phyloP scores from a whole-genome alignment of 192 early-diverging fungal genomes.

The Geranomyces michiganensis region DNA sequence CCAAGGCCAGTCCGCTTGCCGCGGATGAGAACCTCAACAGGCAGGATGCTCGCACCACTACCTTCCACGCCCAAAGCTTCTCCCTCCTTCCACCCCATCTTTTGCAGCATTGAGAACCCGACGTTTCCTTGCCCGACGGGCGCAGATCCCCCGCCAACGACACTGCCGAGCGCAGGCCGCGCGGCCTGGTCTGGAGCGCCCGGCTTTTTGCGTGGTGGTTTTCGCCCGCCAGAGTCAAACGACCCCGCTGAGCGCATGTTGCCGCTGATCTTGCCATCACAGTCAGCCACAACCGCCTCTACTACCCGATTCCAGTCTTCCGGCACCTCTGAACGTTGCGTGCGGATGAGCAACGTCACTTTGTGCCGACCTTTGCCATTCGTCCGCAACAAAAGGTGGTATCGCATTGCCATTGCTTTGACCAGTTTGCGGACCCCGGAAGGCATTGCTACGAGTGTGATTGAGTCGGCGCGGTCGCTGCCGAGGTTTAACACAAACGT shows the following conservation, averaged over 20 bases:
- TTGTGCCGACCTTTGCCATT: slow-evolving; percentile 30
- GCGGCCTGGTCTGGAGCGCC: slow-evolving; percentile 36
- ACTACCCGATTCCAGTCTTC: slow-evolving; percentile 35
- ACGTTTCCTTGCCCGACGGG: slow-evolving; percentile 62
- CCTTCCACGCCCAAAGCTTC: slow-evolving; percentile 28
- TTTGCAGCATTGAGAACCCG: slow-evolving; percentile 69
- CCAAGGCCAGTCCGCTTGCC: slow-evolving; percentile 39
- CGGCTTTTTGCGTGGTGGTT: slow-evolving; percentile 10
- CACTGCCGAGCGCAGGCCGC: slow-evolving; percentile 44
- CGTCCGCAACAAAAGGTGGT: slow-evolving; percentile 20
- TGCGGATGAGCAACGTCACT: slow-evolving; percentile 24
- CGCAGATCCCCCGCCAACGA: slow-evolving; percentile 58
- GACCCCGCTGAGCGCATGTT: slow-evolving; percentile 27
- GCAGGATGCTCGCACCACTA: slow-evolving; percentile 31
- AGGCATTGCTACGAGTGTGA: slow-evolving; percentile 40
- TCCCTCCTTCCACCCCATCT: slow-evolving; percentile 65
- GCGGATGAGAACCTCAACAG: slow-evolving; percentile 39
- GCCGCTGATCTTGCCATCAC: slow-evolving; percentile 28
- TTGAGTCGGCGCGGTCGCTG: background rate
- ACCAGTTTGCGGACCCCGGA: slow-evolving; percentile 30
- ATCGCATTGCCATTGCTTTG: slow-evolving; percentile 20
- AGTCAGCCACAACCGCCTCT: slow-evolving; percentile 2
- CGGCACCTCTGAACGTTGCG: slow-evolving; percentile 30
- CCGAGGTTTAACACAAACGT: slow-evolving; percentile 14
- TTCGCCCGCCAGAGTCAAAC: background rate